These are phyloP conservation scores for Penicillium olsonii DNA, from an alignment of 2,329 filamentous ascomycete species.

Conservation along the genomic window DNA sequence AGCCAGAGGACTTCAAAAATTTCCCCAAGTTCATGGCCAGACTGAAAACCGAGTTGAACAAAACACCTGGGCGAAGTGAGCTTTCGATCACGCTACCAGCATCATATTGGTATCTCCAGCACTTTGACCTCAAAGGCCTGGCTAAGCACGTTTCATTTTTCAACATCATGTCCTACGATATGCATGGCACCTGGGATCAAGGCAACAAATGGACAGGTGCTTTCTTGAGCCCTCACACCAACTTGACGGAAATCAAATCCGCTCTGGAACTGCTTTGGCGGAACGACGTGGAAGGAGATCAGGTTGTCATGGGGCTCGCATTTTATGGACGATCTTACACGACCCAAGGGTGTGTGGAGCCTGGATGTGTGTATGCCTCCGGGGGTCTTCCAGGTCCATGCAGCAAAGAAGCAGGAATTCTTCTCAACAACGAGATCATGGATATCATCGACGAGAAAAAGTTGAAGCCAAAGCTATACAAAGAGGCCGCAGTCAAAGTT, in stretches of 20 bases:
- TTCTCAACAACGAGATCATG: slow-evolving; percentile 28
- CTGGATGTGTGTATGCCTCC: slow-evolving; percentile 22
- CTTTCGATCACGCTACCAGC: slow-evolving; percentile 16
- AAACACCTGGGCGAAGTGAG: slow-evolving; percentile 2
- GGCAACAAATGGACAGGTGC: slow-evolving; percentile 13
- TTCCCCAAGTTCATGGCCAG: slow-evolving; percentile 15
- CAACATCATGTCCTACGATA: slow-evolving; percentile 32
- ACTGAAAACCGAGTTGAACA: slow-evolving; percentile 7
- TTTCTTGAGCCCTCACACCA: slow-evolving; percentile 22
- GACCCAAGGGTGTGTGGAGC: background rate
- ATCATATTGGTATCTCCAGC: slow-evolving; percentile 23
- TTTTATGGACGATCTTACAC: slow-evolving; percentile 27
- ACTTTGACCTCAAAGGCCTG: slow-evolving; percentile 26
- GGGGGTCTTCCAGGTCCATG: slow-evolving; percentile 23
- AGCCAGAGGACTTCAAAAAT: slow-evolving; percentile 11
- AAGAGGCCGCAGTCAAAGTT: slow-evolving; percentile 22
- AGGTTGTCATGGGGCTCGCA: slow-evolving; percentile 26
- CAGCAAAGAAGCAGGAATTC: slow-evolving; percentile 21
- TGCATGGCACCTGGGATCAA: slow-evolving; percentile 28
- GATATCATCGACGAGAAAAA: slow-evolving; percentile 22
- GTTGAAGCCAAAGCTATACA: slow-evolving; percentile 17
- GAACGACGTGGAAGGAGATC: slow-evolving; percentile 18
- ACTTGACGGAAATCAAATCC: slow-evolving; percentile 33
- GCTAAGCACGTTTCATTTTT: slow-evolving; percentile 26
- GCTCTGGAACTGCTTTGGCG: slow-evolving; percentile 34